Conservation (phyloP, 179 eudicot species). For the Silene coronaria region DNA sequence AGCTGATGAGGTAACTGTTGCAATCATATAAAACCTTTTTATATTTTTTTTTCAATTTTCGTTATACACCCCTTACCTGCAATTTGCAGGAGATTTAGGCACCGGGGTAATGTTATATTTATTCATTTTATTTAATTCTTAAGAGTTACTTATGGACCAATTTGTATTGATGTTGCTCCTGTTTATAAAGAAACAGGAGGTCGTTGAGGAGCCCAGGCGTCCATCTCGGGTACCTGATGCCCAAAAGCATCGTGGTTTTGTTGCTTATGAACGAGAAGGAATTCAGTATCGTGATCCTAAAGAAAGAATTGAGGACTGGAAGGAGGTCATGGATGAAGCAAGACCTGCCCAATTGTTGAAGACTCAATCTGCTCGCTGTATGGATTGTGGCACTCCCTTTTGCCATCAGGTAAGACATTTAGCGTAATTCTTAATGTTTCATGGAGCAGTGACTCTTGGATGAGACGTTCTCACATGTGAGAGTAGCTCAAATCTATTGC, state of each 20-base stretch:
- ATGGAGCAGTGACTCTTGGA: not conserved
- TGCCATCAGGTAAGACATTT: constrained; percentile 78
- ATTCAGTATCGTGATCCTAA: constrained; percentile 78
- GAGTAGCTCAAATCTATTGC: too few species aligned
- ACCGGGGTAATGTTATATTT: not conserved
- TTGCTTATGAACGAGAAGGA: constrained; percentile 84
- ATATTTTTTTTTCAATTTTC: not conserved
- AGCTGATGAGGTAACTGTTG: constrained; percentile 33
- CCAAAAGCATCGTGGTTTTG: constrained; percentile 77
- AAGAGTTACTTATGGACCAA: not conserved
- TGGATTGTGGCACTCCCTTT: constrained; percentile 99
- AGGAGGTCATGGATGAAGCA: constrained; percentile 81
- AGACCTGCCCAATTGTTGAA: constrained; percentile 73
- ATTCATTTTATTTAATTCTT: not conserved
- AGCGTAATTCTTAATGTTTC: not conserved
- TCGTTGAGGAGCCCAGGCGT: constrained; percentile 36
- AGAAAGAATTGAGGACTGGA: constrained; percentile 76
- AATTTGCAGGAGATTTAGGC: not conserved
- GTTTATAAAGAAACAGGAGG: constrained; percentile 36
- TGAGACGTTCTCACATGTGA: not conserved
- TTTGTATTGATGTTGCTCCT: constrained; percentile 1
- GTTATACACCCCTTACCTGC: not conserved
- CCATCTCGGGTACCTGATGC: constrained; percentile 72
- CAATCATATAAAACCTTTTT: too few species aligned
- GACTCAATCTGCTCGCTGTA: constrained; percentile 96